phyloP scores from a whole-genome alignment of 768 basidiomycete species.

The Pleurotus tuoliensis region DNA sequence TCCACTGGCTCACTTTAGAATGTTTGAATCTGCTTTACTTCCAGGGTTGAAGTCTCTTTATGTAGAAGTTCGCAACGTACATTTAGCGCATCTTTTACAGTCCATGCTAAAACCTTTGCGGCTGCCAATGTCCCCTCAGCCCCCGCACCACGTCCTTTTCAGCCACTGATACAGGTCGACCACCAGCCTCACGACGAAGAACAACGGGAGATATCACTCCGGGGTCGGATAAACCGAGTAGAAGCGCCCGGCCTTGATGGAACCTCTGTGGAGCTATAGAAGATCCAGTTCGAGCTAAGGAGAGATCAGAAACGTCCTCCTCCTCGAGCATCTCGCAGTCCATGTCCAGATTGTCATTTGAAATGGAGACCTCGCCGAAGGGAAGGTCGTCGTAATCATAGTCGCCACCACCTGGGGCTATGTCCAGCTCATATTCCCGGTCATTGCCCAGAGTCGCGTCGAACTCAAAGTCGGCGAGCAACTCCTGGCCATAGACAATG shows the following conservation, averaged over 20 bases:
- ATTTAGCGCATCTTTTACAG: too few relatives aligned
- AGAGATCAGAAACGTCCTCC: not conserved
- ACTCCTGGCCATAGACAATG: not conserved
- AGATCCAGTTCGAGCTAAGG: not conserved
- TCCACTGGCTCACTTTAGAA: too few relatives aligned
- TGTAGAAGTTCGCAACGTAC: too few relatives aligned
- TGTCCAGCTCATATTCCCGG: too few relatives aligned
- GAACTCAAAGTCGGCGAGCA: not conserved
- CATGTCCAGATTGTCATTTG: too few relatives aligned
- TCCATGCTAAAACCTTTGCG: conserved; percentile 41
- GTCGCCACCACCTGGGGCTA: too few relatives aligned
- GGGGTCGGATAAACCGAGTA: conserved; percentile 32
- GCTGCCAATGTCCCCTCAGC: conserved; percentile 64
- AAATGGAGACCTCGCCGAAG: too few relatives aligned
- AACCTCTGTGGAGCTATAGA: conserved; percentile 25
- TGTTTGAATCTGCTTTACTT: too few relatives aligned
- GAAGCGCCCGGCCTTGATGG: conserved; percentile 49
- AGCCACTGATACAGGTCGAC: conserved; percentile 32
- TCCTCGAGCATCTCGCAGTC: not conserved
- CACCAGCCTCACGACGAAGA: conserved; percentile 1
- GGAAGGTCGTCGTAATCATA: too few relatives aligned
- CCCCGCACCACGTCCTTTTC: conserved; percentile 61
- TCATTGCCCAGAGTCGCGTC: not conserved
- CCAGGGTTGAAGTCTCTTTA: too few relatives aligned
- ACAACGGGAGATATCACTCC: not conserved